Conservation (phyloP, 371 early-diverging fungal genomes). For the Mortierella sp. region DNA sequence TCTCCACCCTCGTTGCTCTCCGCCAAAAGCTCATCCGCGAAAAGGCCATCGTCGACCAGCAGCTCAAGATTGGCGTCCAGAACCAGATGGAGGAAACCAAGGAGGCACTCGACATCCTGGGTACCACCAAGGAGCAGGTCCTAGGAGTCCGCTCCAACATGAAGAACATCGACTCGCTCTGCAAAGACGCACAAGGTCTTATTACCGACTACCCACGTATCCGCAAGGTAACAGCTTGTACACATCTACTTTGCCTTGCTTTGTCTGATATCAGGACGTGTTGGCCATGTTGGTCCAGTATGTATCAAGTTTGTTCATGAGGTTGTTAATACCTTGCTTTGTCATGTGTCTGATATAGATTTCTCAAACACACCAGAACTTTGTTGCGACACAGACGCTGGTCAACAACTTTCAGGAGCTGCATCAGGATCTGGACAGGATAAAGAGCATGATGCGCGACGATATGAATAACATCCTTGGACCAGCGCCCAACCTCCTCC, state of each 20-base stretch:
- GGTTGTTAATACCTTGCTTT: neutral
- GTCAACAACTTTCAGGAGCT: conserved; percentile 89
- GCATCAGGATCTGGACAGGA: conserved; percentile 81
- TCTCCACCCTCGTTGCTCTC: conserved; percentile 82
- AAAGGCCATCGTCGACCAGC: conserved; percentile 94
- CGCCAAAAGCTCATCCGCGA: conserved; percentile 89
- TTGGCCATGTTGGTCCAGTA: neutral
- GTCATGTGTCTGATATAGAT: conserved; percentile 63
- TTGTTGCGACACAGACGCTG: conserved; percentile 87
- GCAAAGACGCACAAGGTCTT: conserved; percentile 86
- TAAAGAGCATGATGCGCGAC: conserved; percentile 79
- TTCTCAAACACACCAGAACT: conserved; percentile 93
- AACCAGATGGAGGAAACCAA: conserved; percentile 93
- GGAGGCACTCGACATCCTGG: conserved; percentile 87
- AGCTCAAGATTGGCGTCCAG: conserved; percentile 94
- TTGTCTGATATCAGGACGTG: neutral
- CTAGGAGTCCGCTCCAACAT: conserved; percentile 79
- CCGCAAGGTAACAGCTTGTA: conserved; percentile 72
- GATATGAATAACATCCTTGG: conserved; percentile 75
- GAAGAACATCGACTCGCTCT: conserved; percentile 85
- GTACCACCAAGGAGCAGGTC: conserved; percentile 76
- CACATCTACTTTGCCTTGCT: neutral
- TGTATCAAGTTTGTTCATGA: neutral
- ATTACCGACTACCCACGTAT: conserved; percentile 91
- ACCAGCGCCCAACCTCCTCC: conserved; percentile 81